Conservation (phyloP, 768 basidiomycete species). For the Tricholoma matsutake region DNA sequence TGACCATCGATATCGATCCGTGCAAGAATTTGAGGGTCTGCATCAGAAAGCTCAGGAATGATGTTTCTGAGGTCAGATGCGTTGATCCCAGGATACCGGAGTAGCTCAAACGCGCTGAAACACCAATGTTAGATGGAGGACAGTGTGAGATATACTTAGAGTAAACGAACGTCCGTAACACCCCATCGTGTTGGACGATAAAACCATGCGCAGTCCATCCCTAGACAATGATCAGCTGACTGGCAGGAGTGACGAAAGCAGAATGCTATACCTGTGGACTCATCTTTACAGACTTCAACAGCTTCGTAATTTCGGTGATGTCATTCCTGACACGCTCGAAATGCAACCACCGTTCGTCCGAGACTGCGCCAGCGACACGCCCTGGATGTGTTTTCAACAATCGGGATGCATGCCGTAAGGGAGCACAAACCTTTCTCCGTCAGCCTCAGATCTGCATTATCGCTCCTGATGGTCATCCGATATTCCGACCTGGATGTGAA, state of each 20-base stretch:
- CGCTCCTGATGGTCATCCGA: slow-evolving; percentile 81
- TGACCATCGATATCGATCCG: slow-evolving; percentile 73
- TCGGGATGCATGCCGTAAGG: not conserved
- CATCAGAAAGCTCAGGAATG: slow-evolving; percentile 46
- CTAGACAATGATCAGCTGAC: slow-evolving; percentile 13
- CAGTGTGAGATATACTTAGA: not conserved
- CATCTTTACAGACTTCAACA: slow-evolving; percentile 34
- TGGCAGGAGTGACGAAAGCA: not conserved
- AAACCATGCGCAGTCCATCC: slow-evolving; percentile 42
- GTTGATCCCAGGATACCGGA: slow-evolving; percentile 56
- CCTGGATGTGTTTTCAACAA: slow-evolving; percentile 27
- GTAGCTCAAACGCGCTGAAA: slow-evolving; percentile 70
- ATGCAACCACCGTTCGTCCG: slow-evolving; percentile 40
- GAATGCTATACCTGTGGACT: slow-evolving; percentile 40
- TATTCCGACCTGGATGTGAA: slow-evolving; percentile 92
- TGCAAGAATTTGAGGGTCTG: slow-evolving; percentile 50
- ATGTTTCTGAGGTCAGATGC: slow-evolving; percentile 36
- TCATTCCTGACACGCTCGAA: slow-evolving; percentile 32
- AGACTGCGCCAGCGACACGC: slow-evolving; percentile 41
- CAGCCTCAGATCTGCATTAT: slow-evolving; percentile 84
- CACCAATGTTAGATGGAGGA: not conserved
- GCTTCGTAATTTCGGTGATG: slow-evolving; percentile 32
- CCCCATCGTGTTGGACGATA: slow-evolving; percentile 42
- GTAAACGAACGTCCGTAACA: slow-evolving; percentile 36
- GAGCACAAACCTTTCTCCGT: slow-evolving; percentile 63